Evolutionary conservation across 176 grass and related monocot genomes (phyloP), one percentile per base, ranked within the genome.

Genomic region (Eragrostis nindensis): DNA sequence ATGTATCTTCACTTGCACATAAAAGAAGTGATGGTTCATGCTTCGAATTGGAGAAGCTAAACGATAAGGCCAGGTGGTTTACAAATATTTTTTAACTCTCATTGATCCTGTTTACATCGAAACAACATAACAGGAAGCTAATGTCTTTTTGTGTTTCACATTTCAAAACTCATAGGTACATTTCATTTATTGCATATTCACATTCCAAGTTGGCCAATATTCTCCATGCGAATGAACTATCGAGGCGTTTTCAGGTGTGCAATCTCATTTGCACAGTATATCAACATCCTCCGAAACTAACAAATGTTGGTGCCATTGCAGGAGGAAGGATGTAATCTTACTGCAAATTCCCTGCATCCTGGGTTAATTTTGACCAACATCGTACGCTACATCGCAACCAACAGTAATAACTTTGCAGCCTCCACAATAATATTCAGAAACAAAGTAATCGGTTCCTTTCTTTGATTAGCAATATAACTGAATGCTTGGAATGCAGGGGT

Each of bases 141-240:
- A 27, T 25, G 24, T 1, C 8, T 25, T 40, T 69, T 38, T 2
- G 27, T 10, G 4, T 64, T 2, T 46, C 0, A 4, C 43, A 16
- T 60, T 45, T 16, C 11, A 5, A 81, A 47, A 53, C 49, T 29
- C 82, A 36, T 54, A 98, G 92, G 83, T 98, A 98, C 70, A 71
- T 73, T 0, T 54, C 70, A 70, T 80, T 88, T 59, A 52, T 13
- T 66, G 83, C 86, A 77, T 95, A 95, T 63, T 13, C 74, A 3
- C 90, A 89, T 74, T 98, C 92, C 11, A 98, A 98, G 83, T 68
- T 95, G 49, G 95, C 92, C 26, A 98, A 95, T 74, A 91, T 93
- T 79, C 88, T 95, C 30, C 96, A 99, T 50, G 84, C 92, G 66
- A 98, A 93, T 71, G 96, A 93, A 67, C 76, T 99, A 45, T 79